These are phyloP conservation scores for Aspergillus cejpii DNA, from an alignment of 2,329 filamentous ascomycete species.

Conservation along the genomic window DNA sequence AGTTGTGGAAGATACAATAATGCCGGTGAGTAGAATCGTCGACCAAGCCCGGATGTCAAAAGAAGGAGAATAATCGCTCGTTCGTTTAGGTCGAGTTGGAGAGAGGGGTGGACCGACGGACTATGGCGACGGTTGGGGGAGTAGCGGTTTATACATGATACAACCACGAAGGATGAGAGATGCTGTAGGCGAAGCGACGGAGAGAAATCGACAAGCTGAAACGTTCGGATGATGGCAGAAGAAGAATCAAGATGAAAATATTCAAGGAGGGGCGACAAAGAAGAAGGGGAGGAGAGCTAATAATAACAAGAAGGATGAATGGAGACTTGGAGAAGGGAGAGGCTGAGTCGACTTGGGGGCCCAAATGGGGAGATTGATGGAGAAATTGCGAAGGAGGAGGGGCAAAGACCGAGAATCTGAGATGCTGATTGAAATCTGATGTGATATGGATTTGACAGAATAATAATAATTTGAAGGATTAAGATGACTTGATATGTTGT, in stretches of 20 bases:
- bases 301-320: conserved; percentile 1
- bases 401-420: no score
- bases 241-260: conserved; percentile 1
- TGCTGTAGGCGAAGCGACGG: conserved; percentile 4
- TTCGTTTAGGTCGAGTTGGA: conserved; percentile 3
- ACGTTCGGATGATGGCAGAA: neutral
- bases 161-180: conserved; percentile 10
- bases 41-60: neutral
- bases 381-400: neutral
- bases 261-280: conserved; percentile 4
- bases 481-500: no score
- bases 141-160: conserved; percentile 30
- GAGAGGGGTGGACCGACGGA: conserved; percentile 22
- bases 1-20: conserved; percentile 4
- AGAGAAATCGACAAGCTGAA: conserved; percentile 7
- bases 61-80: neutral
- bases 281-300: conserved; percentile 5
- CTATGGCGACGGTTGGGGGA: conserved; percentile 30
- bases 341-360: neutral
- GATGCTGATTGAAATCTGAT: no score
- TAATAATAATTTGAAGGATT: no score
- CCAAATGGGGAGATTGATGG: neutral
- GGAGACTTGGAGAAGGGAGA: neutral
- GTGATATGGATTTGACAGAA: no score
- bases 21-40: neutral